A percentile compares a stretch with the other conserved stretches of the same genome.
Evolutionary conservation across 345 rosid genomes (phyloP).

Genomic region (Angophora floribunda): DNA sequence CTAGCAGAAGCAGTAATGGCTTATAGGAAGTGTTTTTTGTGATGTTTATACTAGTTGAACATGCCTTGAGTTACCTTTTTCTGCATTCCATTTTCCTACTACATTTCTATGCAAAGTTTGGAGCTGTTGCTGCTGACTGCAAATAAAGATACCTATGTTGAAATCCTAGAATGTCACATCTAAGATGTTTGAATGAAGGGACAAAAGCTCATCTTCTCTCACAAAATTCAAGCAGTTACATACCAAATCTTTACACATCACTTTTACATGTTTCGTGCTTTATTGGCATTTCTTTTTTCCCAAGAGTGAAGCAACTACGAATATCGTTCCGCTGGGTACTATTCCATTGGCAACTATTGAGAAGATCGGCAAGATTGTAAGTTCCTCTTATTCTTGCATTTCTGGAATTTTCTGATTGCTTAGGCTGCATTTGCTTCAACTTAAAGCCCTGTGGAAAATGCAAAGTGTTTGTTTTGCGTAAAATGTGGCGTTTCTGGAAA

Average conservation of each 20-base stretch:
- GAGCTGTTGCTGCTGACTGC: not conserved
- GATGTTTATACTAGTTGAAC: not conserved
- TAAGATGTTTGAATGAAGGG: not conserved
- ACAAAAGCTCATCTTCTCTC: not conserved
- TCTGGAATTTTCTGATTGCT: not conserved
- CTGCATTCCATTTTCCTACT: not conserved
- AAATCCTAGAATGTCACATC: not conserved
- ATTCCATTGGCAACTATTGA: conserved; percentile 80
- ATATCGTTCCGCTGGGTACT: conserved; percentile 69
- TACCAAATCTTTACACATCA: not conserved
- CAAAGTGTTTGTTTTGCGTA: not conserved
- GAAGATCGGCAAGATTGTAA: conserved; percentile 84
- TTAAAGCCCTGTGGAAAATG: not conserved
- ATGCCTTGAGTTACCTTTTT: not conserved
- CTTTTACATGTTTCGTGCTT: not conserved
- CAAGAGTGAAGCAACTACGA: conserved; percentile 77
- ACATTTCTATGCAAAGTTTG: not conserved
- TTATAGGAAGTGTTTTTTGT: not conserved
- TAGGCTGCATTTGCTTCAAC: not conserved
- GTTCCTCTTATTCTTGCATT: conserved; percentile 2
- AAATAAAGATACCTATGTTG: not conserved
- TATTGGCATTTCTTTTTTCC: conserved; percentile 4
- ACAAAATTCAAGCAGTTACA: not conserved
- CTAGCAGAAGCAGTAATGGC: not conserved
- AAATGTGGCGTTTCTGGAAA: too few relatives aligned